These are phyloP conservation scores for Lichtheimia ornata DNA, from an alignment of 371 early-diverging fungal species.

Conservation along the genomic window DNA sequence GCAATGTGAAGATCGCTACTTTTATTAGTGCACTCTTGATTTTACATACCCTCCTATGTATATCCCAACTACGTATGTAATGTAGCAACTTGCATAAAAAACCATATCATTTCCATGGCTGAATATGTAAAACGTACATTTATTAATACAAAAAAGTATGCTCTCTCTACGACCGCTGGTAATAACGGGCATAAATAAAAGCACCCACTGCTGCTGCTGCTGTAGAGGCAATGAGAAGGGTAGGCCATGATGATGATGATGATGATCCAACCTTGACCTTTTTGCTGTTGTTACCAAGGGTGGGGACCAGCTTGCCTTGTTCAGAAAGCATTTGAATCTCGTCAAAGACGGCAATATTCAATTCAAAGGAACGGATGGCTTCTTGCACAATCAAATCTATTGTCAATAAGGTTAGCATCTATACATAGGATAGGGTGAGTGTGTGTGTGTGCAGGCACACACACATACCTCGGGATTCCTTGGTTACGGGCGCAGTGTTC, in stretches of 20 bases:
- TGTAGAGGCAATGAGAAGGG: not conserved
- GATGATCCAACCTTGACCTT: not conserved
- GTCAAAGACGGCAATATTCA: constrained; percentile 50
- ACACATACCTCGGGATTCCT: constrained; percentile 35
- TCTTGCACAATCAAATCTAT: constrained; percentile 42
- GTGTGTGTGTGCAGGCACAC: no score
- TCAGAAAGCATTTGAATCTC: constrained; percentile 41
- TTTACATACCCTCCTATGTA: no score
- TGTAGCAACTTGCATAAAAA: no score
- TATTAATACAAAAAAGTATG: no score
- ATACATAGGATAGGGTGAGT: not conserved
- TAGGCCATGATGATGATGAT: not conserved
- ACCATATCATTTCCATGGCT: no score
- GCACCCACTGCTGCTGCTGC: constrained; percentile 8
- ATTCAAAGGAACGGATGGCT: constrained; percentile 39
- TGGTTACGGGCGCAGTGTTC: constrained; percentile 39
- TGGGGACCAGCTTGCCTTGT: constrained; percentile 20
- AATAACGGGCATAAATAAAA: constrained; percentile 5
- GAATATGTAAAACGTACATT: no score
- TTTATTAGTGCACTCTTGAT: no score
- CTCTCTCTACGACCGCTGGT: constrained; percentile 6
- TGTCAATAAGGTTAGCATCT: not conserved
- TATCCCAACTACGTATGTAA: no score
- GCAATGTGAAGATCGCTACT: no score
- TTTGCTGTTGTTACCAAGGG: not conserved